Percentiles rank a stretch among this genome's conserved stretches.
phyloP scores from a whole-genome alignment of 352 stramenopile species.

The Phytopythium kandeliae region DNA sequence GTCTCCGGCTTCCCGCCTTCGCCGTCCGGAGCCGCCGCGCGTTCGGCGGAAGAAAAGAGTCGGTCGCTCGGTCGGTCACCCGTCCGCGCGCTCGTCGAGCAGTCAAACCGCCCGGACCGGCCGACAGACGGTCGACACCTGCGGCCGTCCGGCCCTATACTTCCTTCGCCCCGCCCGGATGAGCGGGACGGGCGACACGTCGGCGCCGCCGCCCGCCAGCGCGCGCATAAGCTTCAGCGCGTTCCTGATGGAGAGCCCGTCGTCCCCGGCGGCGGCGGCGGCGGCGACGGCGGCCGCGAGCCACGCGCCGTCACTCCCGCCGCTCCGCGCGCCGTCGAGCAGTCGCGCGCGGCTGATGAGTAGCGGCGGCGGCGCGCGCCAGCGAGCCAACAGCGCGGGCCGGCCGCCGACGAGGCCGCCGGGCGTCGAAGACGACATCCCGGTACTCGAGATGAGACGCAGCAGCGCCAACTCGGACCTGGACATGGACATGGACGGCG shows the following conservation, averaged over 20 bases:
- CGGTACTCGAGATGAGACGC: constrained; percentile 47
- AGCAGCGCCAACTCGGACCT: constrained; percentile 22
- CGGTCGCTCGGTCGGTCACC: too few species aligned
- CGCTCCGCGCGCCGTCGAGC: constrained; percentile 7
- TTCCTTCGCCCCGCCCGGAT: background rate
- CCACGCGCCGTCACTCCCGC: constrained; percentile 14
- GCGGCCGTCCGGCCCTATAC: background rate
- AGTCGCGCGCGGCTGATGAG: constrained; percentile 1
- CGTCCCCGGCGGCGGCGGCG: constrained; percentile 16
- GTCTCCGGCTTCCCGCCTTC: too few species aligned
- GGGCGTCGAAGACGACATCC: constrained; percentile 45
- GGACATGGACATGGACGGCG: constrained; percentile 19
- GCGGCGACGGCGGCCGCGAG: too few species aligned
- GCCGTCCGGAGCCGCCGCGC: too few species aligned
- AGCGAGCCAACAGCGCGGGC: background rate
- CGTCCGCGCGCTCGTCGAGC: too few species aligned
- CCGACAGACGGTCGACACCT: too few species aligned
- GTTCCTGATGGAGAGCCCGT: constrained; percentile 49
- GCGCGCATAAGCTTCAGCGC: constrained; percentile 37
- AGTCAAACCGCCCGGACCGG: too few species aligned
- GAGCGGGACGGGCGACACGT: background rate
- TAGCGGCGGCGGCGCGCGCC: background rate
- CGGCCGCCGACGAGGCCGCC: constrained; percentile 10
- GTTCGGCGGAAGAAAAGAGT: too few species aligned
- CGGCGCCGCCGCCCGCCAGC: constrained; percentile 1